A percentile compares a stretch with the other conserved stretches of the same genome.
phyloP scores from a whole-genome alignment of 2,329 filamentous ascomycete species.

The Arthrocladium fulminans region DNA sequence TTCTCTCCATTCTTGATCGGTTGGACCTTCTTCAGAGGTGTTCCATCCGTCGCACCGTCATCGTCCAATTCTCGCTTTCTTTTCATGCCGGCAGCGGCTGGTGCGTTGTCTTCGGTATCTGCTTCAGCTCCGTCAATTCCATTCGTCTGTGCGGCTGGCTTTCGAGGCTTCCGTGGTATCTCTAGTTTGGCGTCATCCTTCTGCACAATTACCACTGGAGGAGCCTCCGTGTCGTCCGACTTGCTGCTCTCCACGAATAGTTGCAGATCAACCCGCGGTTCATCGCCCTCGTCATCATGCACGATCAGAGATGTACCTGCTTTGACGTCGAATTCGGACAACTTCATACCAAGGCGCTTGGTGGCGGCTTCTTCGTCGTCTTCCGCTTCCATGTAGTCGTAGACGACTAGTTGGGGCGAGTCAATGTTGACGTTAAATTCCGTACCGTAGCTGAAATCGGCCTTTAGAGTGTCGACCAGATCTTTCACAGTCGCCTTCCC shows the following conservation, averaged over 20 bases:
- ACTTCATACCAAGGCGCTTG: conserved; percentile 48
- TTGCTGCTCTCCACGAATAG: conserved; percentile 40
- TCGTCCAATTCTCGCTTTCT: conserved; percentile 18
- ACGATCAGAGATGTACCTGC: conserved; percentile 70
- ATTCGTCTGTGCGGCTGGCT: conserved; percentile 14
- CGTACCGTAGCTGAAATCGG: conserved; percentile 65
- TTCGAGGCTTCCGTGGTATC: conserved; percentile 41
- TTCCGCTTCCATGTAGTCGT: conserved; percentile 71
- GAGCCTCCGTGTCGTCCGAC: conserved; percentile 29
- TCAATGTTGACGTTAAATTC: conserved; percentile 61
- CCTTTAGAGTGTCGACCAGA: conserved; percentile 63
- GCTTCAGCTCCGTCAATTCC: conserved; percentile 33
- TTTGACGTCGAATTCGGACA: conserved; percentile 67
- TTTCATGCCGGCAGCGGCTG: conserved; percentile 10
- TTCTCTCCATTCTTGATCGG: conserved; percentile 7
- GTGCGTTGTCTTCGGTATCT: conserved; percentile 24
- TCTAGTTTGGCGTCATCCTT: conserved; percentile 29
- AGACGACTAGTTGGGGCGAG: conserved; percentile 67
- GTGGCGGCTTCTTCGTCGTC: conserved; percentile 55
- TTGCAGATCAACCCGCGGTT: conserved; percentile 68
- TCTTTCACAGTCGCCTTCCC: conserved; percentile 66
- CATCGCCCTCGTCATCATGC: conserved; percentile 56
- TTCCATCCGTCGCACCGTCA: conserved; percentile 11
- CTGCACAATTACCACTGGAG: conserved; percentile 32
- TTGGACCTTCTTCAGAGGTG: conserved; percentile 20